Evolutionary conservation across 495 filamentous ascomycete species (phyloP).

Genomic region (Cercophora sp.): DNA sequence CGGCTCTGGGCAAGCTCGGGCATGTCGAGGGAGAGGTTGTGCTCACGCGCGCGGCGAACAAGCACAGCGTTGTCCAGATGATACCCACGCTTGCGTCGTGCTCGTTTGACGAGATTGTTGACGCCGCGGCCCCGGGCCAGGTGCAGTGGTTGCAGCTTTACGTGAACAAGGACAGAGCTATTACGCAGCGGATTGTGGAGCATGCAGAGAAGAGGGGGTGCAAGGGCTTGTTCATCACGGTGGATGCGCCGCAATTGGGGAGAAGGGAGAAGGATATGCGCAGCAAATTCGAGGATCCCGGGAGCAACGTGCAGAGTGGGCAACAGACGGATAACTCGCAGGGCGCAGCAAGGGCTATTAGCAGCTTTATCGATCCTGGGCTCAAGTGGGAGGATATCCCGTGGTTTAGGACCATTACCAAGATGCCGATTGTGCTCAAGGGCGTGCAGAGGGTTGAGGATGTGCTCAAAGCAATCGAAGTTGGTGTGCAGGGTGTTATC

Average conservation of each 20-base stretch:
- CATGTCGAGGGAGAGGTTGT: constrained; percentile 86
- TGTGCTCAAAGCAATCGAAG: constrained; percentile 78
- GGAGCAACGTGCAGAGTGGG: constrained; percentile 73
- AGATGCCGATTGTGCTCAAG: constrained; percentile 96
- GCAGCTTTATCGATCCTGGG: constrained; percentile 88
- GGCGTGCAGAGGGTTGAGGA: constrained; percentile 96
- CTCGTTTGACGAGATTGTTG: constrained; percentile 94
- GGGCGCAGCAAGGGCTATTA: constrained; percentile 86
- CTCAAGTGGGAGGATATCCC: constrained; percentile 93
- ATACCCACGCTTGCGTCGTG: constrained; percentile 98
- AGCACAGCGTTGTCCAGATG: constrained; percentile 91
- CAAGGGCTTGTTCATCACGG: constrained; percentile 96
- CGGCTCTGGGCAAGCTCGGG: constrained; percentile 86
- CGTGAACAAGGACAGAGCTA: constrained; percentile 92
- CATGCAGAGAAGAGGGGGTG: constrained; percentile 91
- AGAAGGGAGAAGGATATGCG: constrained; percentile 95
- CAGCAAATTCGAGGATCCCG: constrained; percentile 81
- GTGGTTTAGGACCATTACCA: constrained; percentile 88
- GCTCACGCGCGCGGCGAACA: constrained; percentile 76
- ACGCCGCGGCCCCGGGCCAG: constrained; percentile 74
- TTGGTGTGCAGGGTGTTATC: constrained; percentile 85
- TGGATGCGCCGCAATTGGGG: constrained; percentile 93
- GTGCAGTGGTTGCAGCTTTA: constrained; percentile 98
- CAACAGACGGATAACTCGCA: constrained; percentile 79
- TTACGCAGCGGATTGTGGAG: constrained; percentile 84